Conservation (phyloP, 805 yeast genomes). For the Metschnikowia orientalis region DNA sequence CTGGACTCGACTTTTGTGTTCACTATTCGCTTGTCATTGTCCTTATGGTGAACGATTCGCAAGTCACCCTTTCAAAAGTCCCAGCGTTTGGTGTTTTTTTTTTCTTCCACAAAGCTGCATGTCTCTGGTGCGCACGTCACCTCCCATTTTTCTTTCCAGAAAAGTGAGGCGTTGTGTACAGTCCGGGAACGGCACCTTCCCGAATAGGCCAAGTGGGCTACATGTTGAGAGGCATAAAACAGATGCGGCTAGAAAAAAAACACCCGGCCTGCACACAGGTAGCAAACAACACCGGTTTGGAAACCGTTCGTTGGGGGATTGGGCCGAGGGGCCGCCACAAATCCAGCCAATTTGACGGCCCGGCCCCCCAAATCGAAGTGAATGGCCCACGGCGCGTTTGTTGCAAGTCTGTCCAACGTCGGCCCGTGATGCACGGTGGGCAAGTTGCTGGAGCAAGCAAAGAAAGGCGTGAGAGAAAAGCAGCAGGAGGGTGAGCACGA, state of each 20-base stretch:
- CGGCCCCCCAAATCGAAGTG: too few relatives aligned
- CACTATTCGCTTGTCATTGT: too few relatives aligned
- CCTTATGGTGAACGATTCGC: too few relatives aligned
- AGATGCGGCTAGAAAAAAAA: slow-evolving; percentile 7
- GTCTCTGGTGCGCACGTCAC: slow-evolving; percentile 4
- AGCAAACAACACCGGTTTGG: slow-evolving; percentile 2
- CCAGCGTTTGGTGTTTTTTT: too few relatives aligned
- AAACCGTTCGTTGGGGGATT: neutral
- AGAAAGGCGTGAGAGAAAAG: slow-evolving; percentile 8
- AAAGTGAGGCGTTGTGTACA: neutral
- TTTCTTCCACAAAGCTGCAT: neutral
- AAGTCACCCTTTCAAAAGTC: too few relatives aligned
- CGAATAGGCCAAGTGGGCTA: slow-evolving; percentile 9
- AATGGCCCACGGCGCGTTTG: too few relatives aligned
- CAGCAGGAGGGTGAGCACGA: slow-evolving; percentile 11
- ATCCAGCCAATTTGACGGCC: neutral
- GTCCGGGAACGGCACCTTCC: slow-evolving; percentile 6
- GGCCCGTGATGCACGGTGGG: neutral
- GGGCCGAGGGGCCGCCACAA: neutral
- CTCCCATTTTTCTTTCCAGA: slow-evolving; percentile 2
- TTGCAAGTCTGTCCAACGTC: neutral
- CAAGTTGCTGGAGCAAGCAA: slow-evolving; percentile 11
- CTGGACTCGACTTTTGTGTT: too few relatives aligned
- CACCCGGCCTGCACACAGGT: slow-evolving; percentile 11
- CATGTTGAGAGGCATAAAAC: slow-evolving; percentile 8